Evolutionary conservation across 179 eudicot species (phyloP), one percentile per base, ranked within the genome.

Genomic region (Carnegiea gigantea): DNA sequence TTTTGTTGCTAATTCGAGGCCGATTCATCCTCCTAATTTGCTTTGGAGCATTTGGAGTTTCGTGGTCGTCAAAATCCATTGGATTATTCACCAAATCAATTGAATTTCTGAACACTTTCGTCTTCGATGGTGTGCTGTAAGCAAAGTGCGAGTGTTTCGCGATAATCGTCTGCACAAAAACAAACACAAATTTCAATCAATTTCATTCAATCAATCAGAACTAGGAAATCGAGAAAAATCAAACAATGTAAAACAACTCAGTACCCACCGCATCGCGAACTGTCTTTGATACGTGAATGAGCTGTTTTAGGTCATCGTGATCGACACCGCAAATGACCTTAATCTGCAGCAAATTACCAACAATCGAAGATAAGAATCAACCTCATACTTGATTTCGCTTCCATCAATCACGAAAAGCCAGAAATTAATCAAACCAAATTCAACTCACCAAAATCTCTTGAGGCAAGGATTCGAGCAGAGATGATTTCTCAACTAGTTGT

Each of bases 271-370:
- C 96, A 80, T 93, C 96, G 40, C 90, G 82, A 57, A 92, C 82
- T 40, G 87, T 38, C 71, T 87, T 93, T 5, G 98, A 95, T 33
- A 95, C 98, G 49, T 84, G 81, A 73, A 88, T 84, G 62, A 95
- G 92, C 79, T 88, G 91, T 77, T 95, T 91, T 70, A 95, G 87
- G 86, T 95, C 98, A 36, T 93, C 97, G 71, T 95, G 98, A 75
- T 92, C 88, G n/a, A 92, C 98, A 21, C 97, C 92, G 64, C 98
- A 93, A 70, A 95, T 38, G 28, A 95, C 88, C 84, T 88, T 92
- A 59, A 92, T 87, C 98, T 95, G 93, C 62, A 79, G 8, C 73
- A 9, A 6, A 33, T n/a, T 74, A 67, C 80, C 4, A 73, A 9
- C 1, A 33, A 44, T 74, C 59, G 20, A 76, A 53, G 8, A 14